Base-by-base conservation (phyloP, 768 basidiomycete genomes). In the Boletus vinaceobasis region DNA sequence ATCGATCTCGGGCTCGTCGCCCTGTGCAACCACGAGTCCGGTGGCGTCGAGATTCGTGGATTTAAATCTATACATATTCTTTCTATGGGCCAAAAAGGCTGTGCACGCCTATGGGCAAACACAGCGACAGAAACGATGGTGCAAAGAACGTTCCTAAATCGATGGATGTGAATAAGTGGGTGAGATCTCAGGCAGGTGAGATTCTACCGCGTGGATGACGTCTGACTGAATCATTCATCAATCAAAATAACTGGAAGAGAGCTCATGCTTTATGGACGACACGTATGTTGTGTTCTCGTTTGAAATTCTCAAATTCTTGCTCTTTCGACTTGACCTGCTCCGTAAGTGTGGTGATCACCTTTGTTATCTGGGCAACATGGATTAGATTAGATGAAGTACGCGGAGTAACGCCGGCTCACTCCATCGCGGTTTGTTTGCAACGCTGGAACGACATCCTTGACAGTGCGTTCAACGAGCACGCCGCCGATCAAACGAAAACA, bases 401-500 rank as follows among this genome's bases (percentile, higher is more conserved):
- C 4, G 4, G 14, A 21, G 40, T 37, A 35, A 21, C 6, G 26
- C 46, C 15, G 10, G 75, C 87, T 59, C 65, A 95, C 93, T 55
- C 92, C 91, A 65, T 93, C 87, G 48, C 83, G 78, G 65, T 94
- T 98, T n/a, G 87, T 91, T 70, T 90, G 83, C 42, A 99, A 74
- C 29, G 88, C 85, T 36, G 97, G 96, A 36, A 90, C 86, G 47
- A 98, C 92, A 61, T 98, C 96, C 67, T 88, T 86, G 43, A 98
- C 97, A 2, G 95, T 98, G 44, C 95, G 81, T 69, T 98, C 94
- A 29, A 98, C 96, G 15, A 99, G 80, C 7, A 97, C 87, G 29
- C 96, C 96, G 6, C 97, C 97, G 59, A 99, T 89, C 61, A 98
- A 79, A 50, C 96, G 86, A 75, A 98, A 99, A 73, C 97, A 98